Base-by-base conservation (phyloP, 768 basidiomycete species). In the Coprinopsis cinerea region DNA sequence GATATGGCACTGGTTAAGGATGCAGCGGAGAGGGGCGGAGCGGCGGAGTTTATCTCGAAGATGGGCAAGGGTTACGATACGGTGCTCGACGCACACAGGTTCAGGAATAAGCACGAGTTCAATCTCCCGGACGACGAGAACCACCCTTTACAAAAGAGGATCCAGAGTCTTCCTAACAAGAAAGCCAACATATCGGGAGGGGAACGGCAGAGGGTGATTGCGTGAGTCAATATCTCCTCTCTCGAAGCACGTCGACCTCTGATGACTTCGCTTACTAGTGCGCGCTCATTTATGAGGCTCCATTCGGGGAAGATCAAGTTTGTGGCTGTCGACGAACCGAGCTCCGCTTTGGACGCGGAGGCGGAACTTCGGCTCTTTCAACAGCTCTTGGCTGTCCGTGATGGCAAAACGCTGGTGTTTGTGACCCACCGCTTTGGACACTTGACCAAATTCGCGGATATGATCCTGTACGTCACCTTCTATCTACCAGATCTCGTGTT, bases 251-350 rank as follows among this genome's bases (percentile, higher is more conserved):
- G 14, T 4, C 32, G 27, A 45, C 14, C 27, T n/a, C 37, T 7
- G 23, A 39, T 40, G 36, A 18, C 2, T 47, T 40, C 23, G 17
- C 6, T 10, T 39, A 1, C 2, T 28, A 67, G 77, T 23, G 71
- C 76, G 11, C 73, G 76, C 9, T 67, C 66, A 6, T 77, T 75
- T 49, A 73, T 74, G 69, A 62, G 72, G 25, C 61, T 68, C 42
- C 63, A 63, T 25, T 69, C 64, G 13, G 62, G 61, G 3, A 59
- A 70, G 3, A 66, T 74, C 20, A 69, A 67, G 22, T 72, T 83
- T 11, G 63, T 82, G 15, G 69, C 77, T 2, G 70, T 77, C 2
- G 82, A 84, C 52, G 81, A 83, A 57, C 79, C 81, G 0, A 80
- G 71, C 26, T 79, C 79, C 0, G 72, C 77, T 2, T 55, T 82